Conservation (phyloP, 441 rosid species). For the Pelargonium fulgidum region DNA sequence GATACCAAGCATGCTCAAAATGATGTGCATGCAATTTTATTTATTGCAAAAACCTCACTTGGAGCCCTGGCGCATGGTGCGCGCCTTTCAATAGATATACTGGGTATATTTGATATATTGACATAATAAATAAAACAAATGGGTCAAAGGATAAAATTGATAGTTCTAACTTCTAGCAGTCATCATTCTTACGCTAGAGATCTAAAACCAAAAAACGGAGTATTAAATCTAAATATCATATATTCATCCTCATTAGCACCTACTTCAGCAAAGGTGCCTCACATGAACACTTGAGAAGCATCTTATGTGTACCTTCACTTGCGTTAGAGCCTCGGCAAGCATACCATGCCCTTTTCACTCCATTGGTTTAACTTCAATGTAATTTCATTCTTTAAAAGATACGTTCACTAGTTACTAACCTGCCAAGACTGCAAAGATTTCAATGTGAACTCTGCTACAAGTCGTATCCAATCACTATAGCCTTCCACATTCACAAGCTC, state of each 20-base stretch:
- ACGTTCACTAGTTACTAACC: conserved; percentile 34
- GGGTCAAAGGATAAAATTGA: too few species aligned
- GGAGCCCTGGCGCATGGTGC: too few species aligned
- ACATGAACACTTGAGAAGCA: not conserved
- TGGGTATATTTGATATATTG: too few species aligned
- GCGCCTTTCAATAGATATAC: too few species aligned
- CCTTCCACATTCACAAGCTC: conserved; percentile 99
- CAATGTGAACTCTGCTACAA: conserved; percentile 93
- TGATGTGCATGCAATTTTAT: not conserved
- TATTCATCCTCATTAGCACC: too few species aligned
- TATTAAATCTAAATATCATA: too few species aligned
- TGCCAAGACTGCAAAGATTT: conserved; percentile 98
- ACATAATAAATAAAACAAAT: too few species aligned
- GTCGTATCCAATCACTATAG: conserved; percentile 93
- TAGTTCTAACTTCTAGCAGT: too few species aligned
- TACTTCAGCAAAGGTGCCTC: not conserved
- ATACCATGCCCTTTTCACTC: not conserved
- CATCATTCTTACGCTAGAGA: too few species aligned
- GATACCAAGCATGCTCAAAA: not conserved
- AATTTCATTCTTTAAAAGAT: not conserved
- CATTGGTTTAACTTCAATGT: not conserved
- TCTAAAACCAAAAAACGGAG: too few species aligned
- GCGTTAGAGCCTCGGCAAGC: not conserved
- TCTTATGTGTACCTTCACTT: not conserved
- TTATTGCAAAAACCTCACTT: too few species aligned